Evolutionary conservation across 2,329 filamentous ascomycete genomes (phyloP), one percentile per base, ranked within the genome.

Genomic region (Microsporum canis): DNA sequence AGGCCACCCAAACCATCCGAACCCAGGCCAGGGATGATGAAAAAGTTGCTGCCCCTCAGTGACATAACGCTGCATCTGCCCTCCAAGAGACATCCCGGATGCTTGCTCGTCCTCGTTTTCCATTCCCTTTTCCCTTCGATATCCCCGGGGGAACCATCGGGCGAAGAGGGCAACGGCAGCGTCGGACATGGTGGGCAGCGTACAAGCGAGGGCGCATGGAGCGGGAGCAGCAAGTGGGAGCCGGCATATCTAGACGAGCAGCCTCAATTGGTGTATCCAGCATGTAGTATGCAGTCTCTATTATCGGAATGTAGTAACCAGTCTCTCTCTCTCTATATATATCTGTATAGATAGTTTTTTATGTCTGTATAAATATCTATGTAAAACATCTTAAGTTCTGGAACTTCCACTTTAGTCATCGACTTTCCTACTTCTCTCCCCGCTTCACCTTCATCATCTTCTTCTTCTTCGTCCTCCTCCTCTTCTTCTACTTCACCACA

Each of bases 401-500:
- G 47, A 23, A 33, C 47, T 51, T 51, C 47, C 47, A 23, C 47
- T 51, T 51, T 51, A 51, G 47, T 51, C 23, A 51, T 33, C 47
- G 17, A 23, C 17, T 23, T 23, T 23, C 17, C 47, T 7, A 14
- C 47, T 14, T 10, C 29, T 51, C 47, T 51, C 36, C 53, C 53
- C 53, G 53, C 33, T 31, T 36, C 53, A 38, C 5, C 29, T 10
- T 57, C 31, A 8, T 5, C 38, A 41, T 38, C 36, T 8, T 23
- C 29, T 14, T 17, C 12, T 61, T 38, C 36, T 8, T 23, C 29
- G 2, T 17, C 12, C 61, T 53, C 23, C n/a, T 31, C 47, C 6
- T 66, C 63, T 65, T 62, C 65, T 68, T 65, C 67, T 64, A 63
- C 63, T 66, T 62, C 68, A 63, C 38, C 38, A 63, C 66, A 64